Conservation (phyloP, 2,329 filamentous ascomycete genomes). For the Mycocentrospora acerina region DNA sequence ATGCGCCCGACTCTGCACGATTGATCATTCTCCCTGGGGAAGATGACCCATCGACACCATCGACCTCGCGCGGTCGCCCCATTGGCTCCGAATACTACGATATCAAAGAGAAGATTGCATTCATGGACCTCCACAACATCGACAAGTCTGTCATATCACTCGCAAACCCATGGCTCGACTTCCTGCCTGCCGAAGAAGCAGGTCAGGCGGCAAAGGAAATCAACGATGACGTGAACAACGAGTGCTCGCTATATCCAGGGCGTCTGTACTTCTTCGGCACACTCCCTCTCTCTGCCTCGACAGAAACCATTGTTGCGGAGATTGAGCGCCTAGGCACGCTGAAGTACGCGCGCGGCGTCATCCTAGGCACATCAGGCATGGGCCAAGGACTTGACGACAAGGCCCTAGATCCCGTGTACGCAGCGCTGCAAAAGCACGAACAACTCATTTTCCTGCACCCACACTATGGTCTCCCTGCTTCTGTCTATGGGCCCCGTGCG, state of each 20-base stretch:
- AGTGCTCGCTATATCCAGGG: slow-evolving; percentile 67
- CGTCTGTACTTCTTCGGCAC: slow-evolving; percentile 81
- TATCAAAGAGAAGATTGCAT: slow-evolving; percentile 74
- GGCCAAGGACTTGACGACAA: slow-evolving; percentile 80
- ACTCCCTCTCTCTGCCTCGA: slow-evolving; percentile 71
- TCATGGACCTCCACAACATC: slow-evolving; percentile 85
- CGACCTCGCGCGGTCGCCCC: slow-evolving; percentile 69
- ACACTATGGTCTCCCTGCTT: slow-evolving; percentile 82
- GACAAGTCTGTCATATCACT: slow-evolving; percentile 82
- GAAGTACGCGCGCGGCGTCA: slow-evolving; percentile 76
- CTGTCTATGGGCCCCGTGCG: slow-evolving; percentile 74
- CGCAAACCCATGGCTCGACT: slow-evolving; percentile 94
- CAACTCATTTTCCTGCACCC: slow-evolving; percentile 83
- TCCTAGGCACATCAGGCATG: slow-evolving; percentile 81
- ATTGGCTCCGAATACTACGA: slow-evolving; percentile 83
- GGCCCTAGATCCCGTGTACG: slow-evolving; percentile 69
- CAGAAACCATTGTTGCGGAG: slow-evolving; percentile 62
- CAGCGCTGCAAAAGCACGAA: slow-evolving; percentile 63
- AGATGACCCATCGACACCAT: slow-evolving; percentile 54
- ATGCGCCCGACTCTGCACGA: slow-evolving; percentile 57
- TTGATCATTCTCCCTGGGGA: slow-evolving; percentile 66
- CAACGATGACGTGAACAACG: slow-evolving; percentile 74
- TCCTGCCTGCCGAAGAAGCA: slow-evolving; percentile 64
- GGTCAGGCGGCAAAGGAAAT: slow-evolving; percentile 64
- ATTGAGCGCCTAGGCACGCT: slow-evolving; percentile 64